Evolutionary conservation across 2,329 filamentous ascomycete genomes (phyloP), one percentile per base, ranked within the genome.

Genomic region (Pseudocercospora fuligena): DNA sequence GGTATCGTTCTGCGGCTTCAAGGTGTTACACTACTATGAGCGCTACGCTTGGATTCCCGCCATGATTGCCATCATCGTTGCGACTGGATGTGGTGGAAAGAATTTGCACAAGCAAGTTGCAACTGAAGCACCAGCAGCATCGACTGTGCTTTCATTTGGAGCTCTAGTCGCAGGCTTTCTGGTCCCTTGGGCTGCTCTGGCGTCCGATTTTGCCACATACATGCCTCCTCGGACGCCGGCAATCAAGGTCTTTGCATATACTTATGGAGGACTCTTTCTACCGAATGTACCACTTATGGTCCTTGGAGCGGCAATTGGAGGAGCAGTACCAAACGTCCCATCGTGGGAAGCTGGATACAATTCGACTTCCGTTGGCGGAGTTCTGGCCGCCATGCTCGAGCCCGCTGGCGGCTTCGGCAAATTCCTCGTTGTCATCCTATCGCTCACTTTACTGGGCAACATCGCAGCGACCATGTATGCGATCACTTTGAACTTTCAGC

Each of bases 1-100:
- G 56, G 84, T 90, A 51, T 88, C 87, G 0, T 89, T 90, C 75
- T 87, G 85, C 67, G 88, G 88, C 4, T 89, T 73, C 40, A 79
- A 58, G 78, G 81, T 81, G 6, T 80, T 83, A 66, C 79, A 82
- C 58, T 71, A 77, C 51, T 83, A 82, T 73, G 81, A 82, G 67
- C 75, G 80, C 71, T 82, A 75, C 60, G 73, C 63, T 11, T 82
- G 80, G 80, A 70, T 82, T 1, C 80, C 81, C 2, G 80, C 82
- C 61, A 60, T 81, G 36, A 73, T 82, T 51, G 78, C 79, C 2
- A 73, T 83, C 11, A 78, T 79, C 64, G 70, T 82, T 29, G 76
- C 82, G 61, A 70, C 78, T 16, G 81, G 80, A 33, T 80, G 78
- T 14, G 80, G 80, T 40, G 80, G 78, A 0, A 76, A 78, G 21